Conservation (phyloP, 2,329 filamentous ascomycete species). For the Acarospora socialis region DNA sequence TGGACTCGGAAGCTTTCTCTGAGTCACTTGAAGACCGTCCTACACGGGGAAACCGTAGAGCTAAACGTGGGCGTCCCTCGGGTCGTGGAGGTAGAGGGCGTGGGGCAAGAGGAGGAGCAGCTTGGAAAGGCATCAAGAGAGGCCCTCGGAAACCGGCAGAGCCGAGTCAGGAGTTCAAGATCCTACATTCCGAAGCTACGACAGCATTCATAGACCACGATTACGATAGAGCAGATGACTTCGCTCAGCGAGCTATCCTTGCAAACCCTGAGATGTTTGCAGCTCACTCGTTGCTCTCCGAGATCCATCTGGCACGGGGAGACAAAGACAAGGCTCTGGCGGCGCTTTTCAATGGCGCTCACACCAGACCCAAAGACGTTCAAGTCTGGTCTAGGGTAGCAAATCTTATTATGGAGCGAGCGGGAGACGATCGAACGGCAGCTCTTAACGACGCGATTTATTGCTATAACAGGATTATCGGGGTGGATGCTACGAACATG, state of each 20-base stretch:
- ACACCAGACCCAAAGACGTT: slow-evolving; percentile 39
- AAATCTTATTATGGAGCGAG: slow-evolving; percentile 36
- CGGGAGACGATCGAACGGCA: slow-evolving; percentile 29
- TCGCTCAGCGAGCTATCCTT: slow-evolving; percentile 35
- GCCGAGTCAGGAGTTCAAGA: slow-evolving; percentile 34
- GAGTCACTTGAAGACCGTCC: background rate
- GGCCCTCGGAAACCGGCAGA: slow-evolving; percentile 33
- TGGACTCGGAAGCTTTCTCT: background rate
- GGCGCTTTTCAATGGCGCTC: slow-evolving; percentile 43
- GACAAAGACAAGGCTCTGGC: slow-evolving; percentile 41
- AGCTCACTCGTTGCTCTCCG: slow-evolving; percentile 45
- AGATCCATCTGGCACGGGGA: slow-evolving; percentile 43
- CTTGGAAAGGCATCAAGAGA: slow-evolving; percentile 31
- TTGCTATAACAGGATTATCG: slow-evolving; percentile 40
- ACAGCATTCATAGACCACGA: slow-evolving; percentile 35
- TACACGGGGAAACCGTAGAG: background rate
- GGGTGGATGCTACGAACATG: slow-evolving; percentile 36
- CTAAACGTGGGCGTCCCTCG: background rate
- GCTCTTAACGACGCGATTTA: slow-evolving; percentile 36
- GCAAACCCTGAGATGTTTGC: slow-evolving; percentile 49
- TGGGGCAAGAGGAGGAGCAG: slow-evolving; percentile 17
- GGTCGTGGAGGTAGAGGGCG: slow-evolving; percentile 12
- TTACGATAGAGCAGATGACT: slow-evolving; percentile 29
- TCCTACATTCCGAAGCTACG: slow-evolving; percentile 32
- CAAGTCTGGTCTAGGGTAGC: slow-evolving; percentile 45